These are phyloP conservation scores for Lodderomyces parapsilosis DNA, from an alignment of 1,139 yeast genomes.

Conservation along the genomic window DNA sequence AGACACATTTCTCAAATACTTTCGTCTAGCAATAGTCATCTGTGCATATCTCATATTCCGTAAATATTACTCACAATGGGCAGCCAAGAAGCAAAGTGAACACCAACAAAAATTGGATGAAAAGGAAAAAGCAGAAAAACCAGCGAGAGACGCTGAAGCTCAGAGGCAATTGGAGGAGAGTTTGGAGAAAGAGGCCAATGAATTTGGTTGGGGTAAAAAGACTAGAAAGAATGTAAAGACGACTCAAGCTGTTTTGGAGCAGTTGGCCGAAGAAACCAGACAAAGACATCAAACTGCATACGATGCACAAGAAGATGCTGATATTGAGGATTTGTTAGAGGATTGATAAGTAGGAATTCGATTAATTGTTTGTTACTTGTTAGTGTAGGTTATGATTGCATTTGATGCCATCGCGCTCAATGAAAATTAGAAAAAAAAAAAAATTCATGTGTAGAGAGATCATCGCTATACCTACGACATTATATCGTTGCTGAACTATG, in stretches of 20 bases:
- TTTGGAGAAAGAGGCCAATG: slow-evolving; percentile 39
- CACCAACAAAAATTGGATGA: slow-evolving; percentile 51
- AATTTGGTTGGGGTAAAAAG: slow-evolving; percentile 79
- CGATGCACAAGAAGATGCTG: slow-evolving; percentile 63
- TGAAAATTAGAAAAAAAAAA: background rate
- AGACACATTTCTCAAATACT: slow-evolving; percentile 36
- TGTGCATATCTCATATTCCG: slow-evolving; percentile 39
- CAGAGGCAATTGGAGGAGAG: slow-evolving; percentile 28
- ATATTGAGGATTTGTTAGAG: slow-evolving; percentile 63
- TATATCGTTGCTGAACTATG: slow-evolving; percentile 24
- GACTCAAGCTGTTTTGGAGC: slow-evolving; percentile 54
- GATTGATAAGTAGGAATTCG: slow-evolving; percentile 6
- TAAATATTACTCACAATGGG: slow-evolving; percentile 38
- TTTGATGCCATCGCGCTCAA: slow-evolving; percentile 2
- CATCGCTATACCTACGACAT: background rate
- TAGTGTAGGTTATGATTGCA: background rate
- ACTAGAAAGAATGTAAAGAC: slow-evolving; percentile 59
- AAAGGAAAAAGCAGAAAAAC: slow-evolving; percentile 36
- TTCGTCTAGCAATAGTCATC: slow-evolving; percentile 35
- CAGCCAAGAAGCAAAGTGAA: slow-evolving; percentile 52
- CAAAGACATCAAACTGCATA: slow-evolving; percentile 43
- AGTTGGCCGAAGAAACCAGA: slow-evolving; percentile 41
- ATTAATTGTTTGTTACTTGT: too few relatives aligned
- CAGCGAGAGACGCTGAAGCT: slow-evolving; percentile 33
- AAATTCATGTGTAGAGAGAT: background rate